Conservation (phyloP, 768 basidiomycete genomes). For the Imleria badia region DNA sequence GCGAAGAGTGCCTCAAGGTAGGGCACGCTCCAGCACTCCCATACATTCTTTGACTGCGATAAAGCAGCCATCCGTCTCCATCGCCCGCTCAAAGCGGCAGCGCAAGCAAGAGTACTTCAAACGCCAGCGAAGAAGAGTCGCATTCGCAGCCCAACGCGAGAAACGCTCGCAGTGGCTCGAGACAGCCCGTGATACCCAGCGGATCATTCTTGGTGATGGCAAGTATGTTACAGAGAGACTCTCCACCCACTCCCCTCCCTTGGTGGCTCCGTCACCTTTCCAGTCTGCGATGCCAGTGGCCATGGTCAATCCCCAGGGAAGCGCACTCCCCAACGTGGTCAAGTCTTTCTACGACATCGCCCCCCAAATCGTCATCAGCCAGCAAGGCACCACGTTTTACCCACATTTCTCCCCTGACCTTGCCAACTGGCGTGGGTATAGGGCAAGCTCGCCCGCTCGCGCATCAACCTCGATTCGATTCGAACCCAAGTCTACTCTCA, state of each 20-base stretch:
- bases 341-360: conserved; percentile 34
- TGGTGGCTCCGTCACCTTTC: conserved; percentile 17
- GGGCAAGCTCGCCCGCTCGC: conserved; percentile 1
- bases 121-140: conserved; percentile 17
- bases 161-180: conserved; percentile 33
- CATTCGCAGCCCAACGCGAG: conserved; percentile 24
- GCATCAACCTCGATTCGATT: conserved; percentile 30
- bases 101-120: conserved; percentile 24
- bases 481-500: conserved; percentile 30
- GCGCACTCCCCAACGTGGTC: not conserved
- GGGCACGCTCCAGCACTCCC: conserved; percentile 27
- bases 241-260: conserved; percentile 4
- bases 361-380: conserved; percentile 35
- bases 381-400: conserved; percentile 40
- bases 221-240: conserved; percentile 36
- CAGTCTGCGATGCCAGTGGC: conserved; percentile 10
- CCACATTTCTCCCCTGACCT: conserved; percentile 38
- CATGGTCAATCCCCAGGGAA: conserved; percentile 5
- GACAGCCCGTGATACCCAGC: conserved; percentile 37
- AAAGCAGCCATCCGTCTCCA: conserved; percentile 23
- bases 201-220: conserved; percentile 41
- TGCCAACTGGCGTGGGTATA: conserved; percentile 34
- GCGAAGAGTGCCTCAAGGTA: conserved; percentile 26
- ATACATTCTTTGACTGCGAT: conserved; percentile 21
- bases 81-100: conserved; percentile 16